phyloP scores from a whole-genome alignment of 140 eudicot genomes.

The Ambrosia hybrid region DNA sequence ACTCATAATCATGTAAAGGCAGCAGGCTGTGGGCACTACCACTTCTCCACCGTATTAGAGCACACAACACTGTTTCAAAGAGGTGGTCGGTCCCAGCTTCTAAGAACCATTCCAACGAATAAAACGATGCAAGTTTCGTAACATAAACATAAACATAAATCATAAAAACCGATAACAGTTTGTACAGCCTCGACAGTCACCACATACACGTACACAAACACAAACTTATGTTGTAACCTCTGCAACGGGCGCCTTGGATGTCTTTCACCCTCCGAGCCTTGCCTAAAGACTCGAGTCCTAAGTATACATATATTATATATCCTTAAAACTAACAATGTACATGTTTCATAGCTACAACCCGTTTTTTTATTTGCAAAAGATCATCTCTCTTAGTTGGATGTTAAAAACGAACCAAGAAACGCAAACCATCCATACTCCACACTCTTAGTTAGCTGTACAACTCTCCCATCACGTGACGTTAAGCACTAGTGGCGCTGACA shows the following conservation, averaged over 20 bases:
- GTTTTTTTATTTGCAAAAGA: constrained; percentile 46
- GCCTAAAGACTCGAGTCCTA: constrained; percentile 65
- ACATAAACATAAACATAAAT: too few relatives aligned
- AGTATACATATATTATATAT: constrained; percentile 42
- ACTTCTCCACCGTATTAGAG: too few relatives aligned
- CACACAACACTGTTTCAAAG: too few relatives aligned
- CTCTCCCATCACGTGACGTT: constrained; percentile 37
- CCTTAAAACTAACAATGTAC: constrained; percentile 53
- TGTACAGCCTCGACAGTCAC: constrained; percentile 26
- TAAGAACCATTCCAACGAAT: too few relatives aligned
- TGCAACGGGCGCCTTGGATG: constrained; percentile 60
- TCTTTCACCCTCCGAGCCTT: constrained; percentile 55
- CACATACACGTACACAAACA: constrained; percentile 30
- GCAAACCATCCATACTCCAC: constrained; percentile 35
- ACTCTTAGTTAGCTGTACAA: constrained; percentile 88
- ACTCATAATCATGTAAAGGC: too few relatives aligned
- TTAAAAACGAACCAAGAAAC: constrained; percentile 32
- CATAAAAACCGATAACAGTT: too few relatives aligned
- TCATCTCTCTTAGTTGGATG: constrained; percentile 27
- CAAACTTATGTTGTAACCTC: constrained; percentile 25
- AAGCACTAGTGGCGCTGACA: constrained; percentile 30
- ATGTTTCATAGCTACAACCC: constrained; percentile 53
- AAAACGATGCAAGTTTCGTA: too few relatives aligned
- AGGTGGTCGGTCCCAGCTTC: too few relatives aligned
- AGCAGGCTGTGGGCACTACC: too few relatives aligned